Base-by-base conservation (phyloP, 306 rosid genomes). In the Nissolia schottii region DNA sequence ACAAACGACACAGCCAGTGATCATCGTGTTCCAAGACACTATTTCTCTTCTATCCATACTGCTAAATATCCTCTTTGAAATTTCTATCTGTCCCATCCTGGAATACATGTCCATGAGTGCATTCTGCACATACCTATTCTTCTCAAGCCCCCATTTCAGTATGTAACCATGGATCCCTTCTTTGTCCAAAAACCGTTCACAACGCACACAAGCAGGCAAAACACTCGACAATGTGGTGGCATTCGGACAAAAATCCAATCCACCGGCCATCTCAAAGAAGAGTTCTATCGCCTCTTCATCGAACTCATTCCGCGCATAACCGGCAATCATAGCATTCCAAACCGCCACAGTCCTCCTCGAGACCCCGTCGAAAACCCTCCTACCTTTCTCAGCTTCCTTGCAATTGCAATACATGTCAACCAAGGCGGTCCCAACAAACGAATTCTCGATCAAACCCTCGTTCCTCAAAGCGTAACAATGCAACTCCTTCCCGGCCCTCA, bases 341-440 rank as follows among this genome's bases (percentile, higher is more conserved):
- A 87, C 88, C 1, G 87, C 88, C 74, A 81, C 64, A 0, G 75
- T 81, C 71, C 73, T 53, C 53, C 78, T 85, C 75, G 22, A 48
- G 16, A 83, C 61, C 7, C 84, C 73, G 24, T 92, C 58, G 41
- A 92, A 92, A 73, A 92, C 89, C 49, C 45, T 59, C 12, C 86
- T 72, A 76, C 93, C 97, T 65, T 69, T 84, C 27, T 70, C 77
- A 49, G 85, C 81, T 71, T 68, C 74, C 71, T 63, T 79, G 75
- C 93, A 92, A 64, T 92, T 92, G 71, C 96, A 87, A 69, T 92
- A 92, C 97, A 92, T 89, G 83, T 92, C 96, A 82, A 85, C 86
- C 76, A 92, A 83, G 58, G 96, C 97, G 70, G 89, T 85, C 1
- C 88, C 88, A 79, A 89, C 90, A 71, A 83, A 89, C 8, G 90